A percentile compares a stretch with the other conserved stretches of the same genome.
These are phyloP conservation scores for Imleria badia DNA, from an alignment of 768 basidiomycete genomes.

Conservation along the genomic window DNA sequence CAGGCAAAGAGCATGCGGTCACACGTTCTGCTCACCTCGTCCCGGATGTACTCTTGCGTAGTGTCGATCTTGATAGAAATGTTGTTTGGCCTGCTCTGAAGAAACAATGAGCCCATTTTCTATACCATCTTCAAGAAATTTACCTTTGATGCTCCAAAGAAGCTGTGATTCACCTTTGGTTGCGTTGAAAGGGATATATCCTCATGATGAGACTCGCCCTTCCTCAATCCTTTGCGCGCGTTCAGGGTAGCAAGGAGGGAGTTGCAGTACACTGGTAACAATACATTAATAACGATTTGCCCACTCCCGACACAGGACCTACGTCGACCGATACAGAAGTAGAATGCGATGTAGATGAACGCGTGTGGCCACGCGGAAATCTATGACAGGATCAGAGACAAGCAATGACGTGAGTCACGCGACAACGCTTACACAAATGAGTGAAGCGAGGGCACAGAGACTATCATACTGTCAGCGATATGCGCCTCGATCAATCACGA, in stretches of 20 bases:
- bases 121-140: not conserved
- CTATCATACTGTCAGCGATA: conserved; percentile 21
- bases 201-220: not conserved
- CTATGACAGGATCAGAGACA: conserved; percentile 26
- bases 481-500: not conserved
- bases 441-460: conserved; percentile 53
- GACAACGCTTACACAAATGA: conserved; percentile 42
- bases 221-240: conserved; percentile 48
- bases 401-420: not conserved
- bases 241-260: conserved; percentile 62
- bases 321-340: conserved; percentile 60
- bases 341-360: conserved; percentile 59
- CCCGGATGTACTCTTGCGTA: conserved; percentile 49
- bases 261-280: conserved; percentile 52
- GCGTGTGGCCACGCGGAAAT: conserved; percentile 46
- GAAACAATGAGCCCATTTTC: not conserved
- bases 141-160: conserved; percentile 5
- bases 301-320: conserved; percentile 24
- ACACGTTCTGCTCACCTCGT: conserved; percentile 29
- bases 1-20: not conserved
- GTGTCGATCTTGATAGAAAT: conserved; percentile 69
- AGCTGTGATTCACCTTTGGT: conserved; percentile 3
- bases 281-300: not conserved
- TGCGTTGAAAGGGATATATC: conserved; percentile 11
- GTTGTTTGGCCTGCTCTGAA: conserved; percentile 38